phyloP scores from a whole-genome alignment of 768 basidiomycete species.

The Mycena latifolia region DNA sequence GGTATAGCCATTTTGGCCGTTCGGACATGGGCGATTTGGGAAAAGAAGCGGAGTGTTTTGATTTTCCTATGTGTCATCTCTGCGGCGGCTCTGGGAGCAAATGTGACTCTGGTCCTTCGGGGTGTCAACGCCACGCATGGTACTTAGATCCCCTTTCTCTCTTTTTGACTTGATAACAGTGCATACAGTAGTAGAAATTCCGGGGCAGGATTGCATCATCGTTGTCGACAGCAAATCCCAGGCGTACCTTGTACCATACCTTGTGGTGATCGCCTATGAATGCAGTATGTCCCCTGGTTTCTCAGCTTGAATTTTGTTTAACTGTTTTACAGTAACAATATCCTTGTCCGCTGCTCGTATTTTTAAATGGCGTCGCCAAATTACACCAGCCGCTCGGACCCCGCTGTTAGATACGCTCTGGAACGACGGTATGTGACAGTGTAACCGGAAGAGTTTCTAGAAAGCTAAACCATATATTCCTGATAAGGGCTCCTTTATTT shows the following conservation, averaged over 20 bases:
- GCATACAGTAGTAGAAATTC: background rate
- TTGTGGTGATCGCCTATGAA: slow-evolving; percentile 30
- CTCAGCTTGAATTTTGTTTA: background rate
- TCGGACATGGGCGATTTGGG: slow-evolving; percentile 44
- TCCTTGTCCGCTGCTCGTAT: slow-evolving; percentile 24
- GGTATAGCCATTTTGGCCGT: slow-evolving; percentile 37
- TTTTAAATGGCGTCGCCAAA: slow-evolving; percentile 26
- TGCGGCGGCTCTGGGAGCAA: slow-evolving; percentile 6
- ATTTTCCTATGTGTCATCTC: slow-evolving; percentile 23
- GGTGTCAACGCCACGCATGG: slow-evolving; percentile 16
- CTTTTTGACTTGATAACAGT: background rate
- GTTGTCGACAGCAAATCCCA: slow-evolving; percentile 5
- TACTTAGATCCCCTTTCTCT: slow-evolving; percentile 4
- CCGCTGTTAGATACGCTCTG: slow-evolving; percentile 34
- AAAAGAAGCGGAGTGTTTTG: slow-evolving; percentile 25
- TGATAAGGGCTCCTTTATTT: slow-evolving; percentile 31
- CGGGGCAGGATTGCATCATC: slow-evolving; percentile 3
- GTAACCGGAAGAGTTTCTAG: background rate
- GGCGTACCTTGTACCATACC: slow-evolving; percentile 25
- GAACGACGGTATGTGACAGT: slow-evolving; percentile 26
- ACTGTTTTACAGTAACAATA: slow-evolving; percentile 15
- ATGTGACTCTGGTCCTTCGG: background rate
- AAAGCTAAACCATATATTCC: background rate
- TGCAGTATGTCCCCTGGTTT: slow-evolving; percentile 4
- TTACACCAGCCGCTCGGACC: slow-evolving; percentile 12